Conservation (phyloP, 2,329 filamentous ascomycete species). For the Ceratocystis ficicola region DNA sequence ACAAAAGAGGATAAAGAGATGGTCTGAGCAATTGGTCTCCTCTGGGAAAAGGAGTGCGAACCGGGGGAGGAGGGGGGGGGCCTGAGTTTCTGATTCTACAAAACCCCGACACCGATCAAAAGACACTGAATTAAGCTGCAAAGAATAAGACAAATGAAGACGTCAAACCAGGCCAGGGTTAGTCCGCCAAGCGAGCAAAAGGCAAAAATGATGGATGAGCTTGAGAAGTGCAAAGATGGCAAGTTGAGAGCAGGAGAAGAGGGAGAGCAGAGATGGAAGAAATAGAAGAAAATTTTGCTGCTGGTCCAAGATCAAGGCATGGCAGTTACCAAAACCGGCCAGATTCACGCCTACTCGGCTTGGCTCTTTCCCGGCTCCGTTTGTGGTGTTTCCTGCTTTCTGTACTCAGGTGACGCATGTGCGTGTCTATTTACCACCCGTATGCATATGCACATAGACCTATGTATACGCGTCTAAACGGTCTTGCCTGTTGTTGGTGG, state of each 20-base stretch:
- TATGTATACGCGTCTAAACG: background rate
- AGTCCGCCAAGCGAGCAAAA: background rate
- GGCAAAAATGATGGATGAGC: background rate
- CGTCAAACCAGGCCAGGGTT: background rate
- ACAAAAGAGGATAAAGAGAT: background rate
- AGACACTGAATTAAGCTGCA: background rate
- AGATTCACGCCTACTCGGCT: background rate
- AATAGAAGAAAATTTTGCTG: background rate
- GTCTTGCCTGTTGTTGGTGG: constrained; percentile 2
- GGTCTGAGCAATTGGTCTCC: background rate
- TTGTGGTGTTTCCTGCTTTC: background rate
- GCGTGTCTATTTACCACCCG: background rate
- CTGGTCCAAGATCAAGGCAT: background rate
- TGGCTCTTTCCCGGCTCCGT: background rate
- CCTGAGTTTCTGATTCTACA: too few species aligned
- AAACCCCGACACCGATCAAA: too few species aligned
- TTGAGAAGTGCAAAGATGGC: background rate
- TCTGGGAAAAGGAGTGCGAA: background rate
- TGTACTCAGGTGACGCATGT: background rate
- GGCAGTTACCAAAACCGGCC: background rate
- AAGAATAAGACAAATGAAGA: background rate
- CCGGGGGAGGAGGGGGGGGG: background rate
- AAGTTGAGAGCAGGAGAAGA: background rate
- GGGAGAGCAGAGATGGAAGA: background rate
- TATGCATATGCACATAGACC: background rate